phyloP scores from a whole-genome alignment of 345 rosid species.

The Boechera divaricarpa region DNA sequence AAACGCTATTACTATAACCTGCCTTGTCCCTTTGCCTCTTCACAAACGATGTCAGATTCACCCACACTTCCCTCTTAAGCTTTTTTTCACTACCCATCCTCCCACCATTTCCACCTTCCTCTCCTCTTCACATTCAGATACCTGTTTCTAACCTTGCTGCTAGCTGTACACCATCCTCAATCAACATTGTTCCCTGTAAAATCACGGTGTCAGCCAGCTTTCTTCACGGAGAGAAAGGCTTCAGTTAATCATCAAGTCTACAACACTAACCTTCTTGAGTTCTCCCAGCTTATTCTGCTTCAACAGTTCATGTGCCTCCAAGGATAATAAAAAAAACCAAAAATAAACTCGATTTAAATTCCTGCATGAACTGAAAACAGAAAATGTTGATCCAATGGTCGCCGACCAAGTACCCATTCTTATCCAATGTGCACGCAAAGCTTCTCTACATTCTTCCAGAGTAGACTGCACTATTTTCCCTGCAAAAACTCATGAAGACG shows the following conservation, averaged over 20 bases:
- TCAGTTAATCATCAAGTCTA: conserved; percentile 18
- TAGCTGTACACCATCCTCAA: conserved; percentile 43
- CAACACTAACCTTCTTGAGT: conserved; percentile 44
- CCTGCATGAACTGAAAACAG: conserved; percentile 15
- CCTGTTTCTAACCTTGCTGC: conserved; percentile 50
- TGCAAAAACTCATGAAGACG: conserved; percentile 43
- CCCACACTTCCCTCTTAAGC: conserved; percentile 46
- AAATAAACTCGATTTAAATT: conserved; percentile 10
- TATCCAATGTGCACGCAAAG: conserved; percentile 79
- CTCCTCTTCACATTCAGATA: conserved; percentile 38
- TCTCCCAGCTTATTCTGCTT: conserved; percentile 72
- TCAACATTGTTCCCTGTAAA: conserved; percentile 44
- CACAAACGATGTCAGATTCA: conserved; percentile 51
- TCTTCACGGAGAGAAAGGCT: background rate
- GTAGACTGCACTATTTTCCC: conserved; percentile 95
- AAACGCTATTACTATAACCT: conserved; percentile 64
- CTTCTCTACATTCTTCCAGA: conserved; percentile 84
- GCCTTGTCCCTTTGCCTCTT: conserved; percentile 60
- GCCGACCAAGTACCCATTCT: conserved; percentile 57
- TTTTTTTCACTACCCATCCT: conserved; percentile 40
- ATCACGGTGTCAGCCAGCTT: conserved; percentile 30
- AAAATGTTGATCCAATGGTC: conserved; percentile 4
- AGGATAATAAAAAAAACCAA: conserved; percentile 2
- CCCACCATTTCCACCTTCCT: conserved; percentile 38
- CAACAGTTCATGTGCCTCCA: conserved; percentile 79